Percentiles rank a stretch among this genome's conserved stretches.
phyloP scores from a whole-genome alignment of 495 filamentous ascomycete genomes.

The Sabuloglossum arenarium region DNA sequence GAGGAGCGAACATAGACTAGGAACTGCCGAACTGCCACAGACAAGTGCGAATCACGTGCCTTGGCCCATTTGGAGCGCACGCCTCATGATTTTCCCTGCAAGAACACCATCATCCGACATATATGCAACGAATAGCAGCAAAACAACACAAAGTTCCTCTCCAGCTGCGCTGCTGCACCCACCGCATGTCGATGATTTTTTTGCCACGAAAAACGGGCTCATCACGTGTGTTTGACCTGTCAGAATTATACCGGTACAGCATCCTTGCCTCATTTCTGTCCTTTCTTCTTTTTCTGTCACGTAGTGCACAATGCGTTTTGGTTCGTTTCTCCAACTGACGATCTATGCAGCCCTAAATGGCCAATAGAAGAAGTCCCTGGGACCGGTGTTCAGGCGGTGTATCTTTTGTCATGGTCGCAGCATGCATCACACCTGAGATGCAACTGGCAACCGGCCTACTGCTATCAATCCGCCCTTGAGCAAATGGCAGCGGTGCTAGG shows the following conservation, averaged over 20 bases:
- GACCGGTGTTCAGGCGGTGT: background rate
- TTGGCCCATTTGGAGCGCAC: background rate
- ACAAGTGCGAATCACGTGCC: background rate
- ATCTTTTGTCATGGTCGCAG: background rate
- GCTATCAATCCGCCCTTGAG: background rate
- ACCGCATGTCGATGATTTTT: constrained; percentile 1
- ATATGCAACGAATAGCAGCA: background rate
- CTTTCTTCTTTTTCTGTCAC: background rate
- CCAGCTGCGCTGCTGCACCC: background rate
- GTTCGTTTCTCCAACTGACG: background rate
- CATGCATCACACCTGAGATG: background rate
- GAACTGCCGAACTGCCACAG: background rate
- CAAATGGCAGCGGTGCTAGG: background rate
- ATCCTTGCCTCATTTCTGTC: background rate
- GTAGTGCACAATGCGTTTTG: no score
- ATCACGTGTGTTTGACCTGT: background rate
- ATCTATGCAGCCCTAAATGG: background rate
- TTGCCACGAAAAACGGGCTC: background rate
- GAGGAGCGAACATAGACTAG: no score
- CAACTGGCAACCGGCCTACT: background rate
- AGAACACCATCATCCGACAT: background rate
- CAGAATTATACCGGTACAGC: no score
- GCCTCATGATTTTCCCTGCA: constrained; percentile 1
- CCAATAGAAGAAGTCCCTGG: background rate
- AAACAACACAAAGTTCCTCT: background rate